These are phyloP conservation scores for Mycosarcoma maydis DNA, from an alignment of 1,284 basidiomycete species.

Conservation along the genomic window DNA sequence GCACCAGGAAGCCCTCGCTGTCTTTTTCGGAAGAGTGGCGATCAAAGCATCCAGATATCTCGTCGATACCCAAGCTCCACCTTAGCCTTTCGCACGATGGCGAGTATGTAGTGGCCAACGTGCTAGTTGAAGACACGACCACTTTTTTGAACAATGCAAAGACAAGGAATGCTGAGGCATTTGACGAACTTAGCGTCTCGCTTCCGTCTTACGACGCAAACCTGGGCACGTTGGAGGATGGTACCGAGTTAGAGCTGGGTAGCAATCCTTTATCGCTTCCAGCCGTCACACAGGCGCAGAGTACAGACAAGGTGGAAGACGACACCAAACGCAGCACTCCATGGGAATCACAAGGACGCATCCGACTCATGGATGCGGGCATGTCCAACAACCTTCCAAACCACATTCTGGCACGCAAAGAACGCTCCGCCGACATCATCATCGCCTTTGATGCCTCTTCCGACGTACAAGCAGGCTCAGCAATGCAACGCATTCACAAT, in stretches of 20 bases:
- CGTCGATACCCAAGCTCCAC: conserved; percentile 68
- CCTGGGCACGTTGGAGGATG: conserved; percentile 1
- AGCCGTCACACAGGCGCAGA: not conserved
- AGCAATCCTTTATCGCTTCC: not conserved
- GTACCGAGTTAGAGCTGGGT: conserved; percentile 1
- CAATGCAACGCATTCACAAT: conserved; percentile 54
- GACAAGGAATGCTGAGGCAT: not conserved
- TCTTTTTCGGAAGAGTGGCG: conserved; percentile 39
- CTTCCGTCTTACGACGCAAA: not conserved
- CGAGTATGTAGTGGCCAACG: conserved; percentile 80
- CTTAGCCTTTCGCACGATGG: conserved; percentile 85
- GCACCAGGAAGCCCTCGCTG: conserved; percentile 34
- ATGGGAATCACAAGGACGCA: conserved; percentile 49
- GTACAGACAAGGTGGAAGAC: not conserved
- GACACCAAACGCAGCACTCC: not conserved
- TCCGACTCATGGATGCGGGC: conserved; percentile 62
- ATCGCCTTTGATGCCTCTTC: conserved; percentile 65
- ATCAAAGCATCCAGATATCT: conserved; percentile 43
- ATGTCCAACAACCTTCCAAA: conserved; percentile 66
- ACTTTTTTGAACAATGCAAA: no score
- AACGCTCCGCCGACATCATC: conserved; percentile 58
- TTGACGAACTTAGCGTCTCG: conserved; percentile 9
- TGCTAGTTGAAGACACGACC: conserved; percentile 70
- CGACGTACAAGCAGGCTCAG: conserved; percentile 61
- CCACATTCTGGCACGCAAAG: conserved; percentile 53